Conservation (phyloP, 73 alveolate species). For the Loxodes magnus region DNA sequence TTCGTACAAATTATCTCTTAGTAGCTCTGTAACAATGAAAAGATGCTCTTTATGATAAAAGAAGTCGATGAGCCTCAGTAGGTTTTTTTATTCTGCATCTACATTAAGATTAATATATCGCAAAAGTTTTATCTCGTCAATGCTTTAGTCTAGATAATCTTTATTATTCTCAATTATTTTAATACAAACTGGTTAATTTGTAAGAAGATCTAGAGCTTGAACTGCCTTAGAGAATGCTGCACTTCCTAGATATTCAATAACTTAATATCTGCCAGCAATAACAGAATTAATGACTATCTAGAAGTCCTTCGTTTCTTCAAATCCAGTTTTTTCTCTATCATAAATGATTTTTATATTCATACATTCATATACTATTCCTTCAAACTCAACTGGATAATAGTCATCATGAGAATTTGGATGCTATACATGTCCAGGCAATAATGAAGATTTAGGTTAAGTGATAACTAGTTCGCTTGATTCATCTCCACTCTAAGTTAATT, state of each 20-base stretch:
- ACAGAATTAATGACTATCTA: constrained; percentile 86
- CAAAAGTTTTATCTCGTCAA: constrained; percentile 97
- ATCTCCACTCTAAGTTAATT: no score
- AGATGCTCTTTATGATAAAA: constrained; percentile 95
- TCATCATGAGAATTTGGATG: no score
- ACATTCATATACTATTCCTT: constrained; percentile 88
- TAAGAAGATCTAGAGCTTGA: constrained; percentile 80
- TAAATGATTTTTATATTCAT: constrained; percentile 82
- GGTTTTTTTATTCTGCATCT: constrained; percentile 87
- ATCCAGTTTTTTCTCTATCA: constrained; percentile 98
- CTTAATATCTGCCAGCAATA: constrained; percentile 93
- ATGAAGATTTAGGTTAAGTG: no score
- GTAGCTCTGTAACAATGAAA: constrained; percentile 89
- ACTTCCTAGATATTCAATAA: constrained; percentile 88
- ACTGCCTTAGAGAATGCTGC: constrained; percentile 98
- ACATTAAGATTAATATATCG: constrained; percentile 91
- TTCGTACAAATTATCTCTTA: constrained; percentile 92
- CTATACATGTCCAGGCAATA: no score
- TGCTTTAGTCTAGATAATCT: constrained; percentile 95
- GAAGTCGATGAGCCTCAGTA: constrained; percentile 60
- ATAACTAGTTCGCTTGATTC: no score
- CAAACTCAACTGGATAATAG: constrained; percentile 93
- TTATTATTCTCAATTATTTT: constrained; percentile 92
- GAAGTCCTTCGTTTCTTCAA: constrained; percentile 96
- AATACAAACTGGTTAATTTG: constrained; percentile 88